These are phyloP conservation scores for Amyloporia xantha DNA, from an alignment of 768 basidiomycete species.

Conservation along the genomic window DNA sequence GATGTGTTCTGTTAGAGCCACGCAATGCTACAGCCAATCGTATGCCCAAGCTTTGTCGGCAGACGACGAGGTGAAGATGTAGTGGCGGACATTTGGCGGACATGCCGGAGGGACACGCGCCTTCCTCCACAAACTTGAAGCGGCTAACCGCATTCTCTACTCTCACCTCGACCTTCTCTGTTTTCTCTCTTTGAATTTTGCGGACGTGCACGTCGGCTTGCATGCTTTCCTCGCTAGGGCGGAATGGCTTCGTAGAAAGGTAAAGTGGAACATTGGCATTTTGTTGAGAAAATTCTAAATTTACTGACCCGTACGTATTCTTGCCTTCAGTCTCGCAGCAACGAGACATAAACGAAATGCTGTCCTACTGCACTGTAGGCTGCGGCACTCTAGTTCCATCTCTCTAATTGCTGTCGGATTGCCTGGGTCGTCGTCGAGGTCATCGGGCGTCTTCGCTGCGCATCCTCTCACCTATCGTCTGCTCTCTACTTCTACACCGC, in stretches of 20 bases:
- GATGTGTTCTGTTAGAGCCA: not conserved
- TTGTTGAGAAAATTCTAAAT: no score
- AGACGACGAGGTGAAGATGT: not conserved
- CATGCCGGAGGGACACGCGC: not conserved
- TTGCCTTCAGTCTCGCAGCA: conserved; percentile 14
- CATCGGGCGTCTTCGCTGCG: not conserved
- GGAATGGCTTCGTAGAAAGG: conserved; percentile 34
- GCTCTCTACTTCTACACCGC: conserved; percentile 25
- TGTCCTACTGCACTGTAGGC: not conserved
- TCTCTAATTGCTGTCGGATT: not conserved
- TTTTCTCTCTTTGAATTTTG: not conserved
- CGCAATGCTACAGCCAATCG: not conserved
- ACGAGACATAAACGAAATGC: conserved; percentile 7
- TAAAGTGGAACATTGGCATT: no score
- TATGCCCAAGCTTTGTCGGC: not conserved
- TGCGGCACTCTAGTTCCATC: not conserved
- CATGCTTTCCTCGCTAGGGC: conserved; percentile 35
- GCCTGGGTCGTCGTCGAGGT: conserved; percentile 3
- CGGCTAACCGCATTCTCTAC: not conserved
- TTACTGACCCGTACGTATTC: no score
- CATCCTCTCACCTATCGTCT: conserved; percentile 1
- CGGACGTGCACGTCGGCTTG: conserved; percentile 3
- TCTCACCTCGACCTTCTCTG: not conserved
- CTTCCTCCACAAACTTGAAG: not conserved
- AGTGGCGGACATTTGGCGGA: not conserved